Evolutionary conservation across 176 grass and related monocot genomes (phyloP).

Genomic region (Oryza brachyantha): DNA sequence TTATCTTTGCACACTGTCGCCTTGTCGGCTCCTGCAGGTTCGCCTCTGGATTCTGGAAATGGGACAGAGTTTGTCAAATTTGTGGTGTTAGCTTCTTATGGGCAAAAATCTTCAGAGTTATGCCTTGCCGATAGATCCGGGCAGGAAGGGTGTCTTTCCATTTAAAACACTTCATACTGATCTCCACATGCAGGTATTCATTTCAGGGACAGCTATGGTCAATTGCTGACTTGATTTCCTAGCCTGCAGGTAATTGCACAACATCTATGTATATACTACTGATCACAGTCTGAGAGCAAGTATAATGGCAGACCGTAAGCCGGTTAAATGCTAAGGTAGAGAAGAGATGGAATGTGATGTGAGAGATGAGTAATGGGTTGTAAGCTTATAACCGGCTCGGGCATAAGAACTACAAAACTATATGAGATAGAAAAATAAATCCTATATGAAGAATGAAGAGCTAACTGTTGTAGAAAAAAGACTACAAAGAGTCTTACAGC

Average conservation of each 20-base stretch:
- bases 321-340: no score
- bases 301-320: no score
- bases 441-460: no score
- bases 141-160: not conserved
- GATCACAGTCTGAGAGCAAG: not conserved
- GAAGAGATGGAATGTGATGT: no score
- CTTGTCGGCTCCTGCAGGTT: not conserved
- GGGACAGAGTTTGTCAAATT: not conserved
- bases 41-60: not conserved
- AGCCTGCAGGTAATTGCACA: not conserved
- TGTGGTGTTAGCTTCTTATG: not conserved
- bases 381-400: no score
- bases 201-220: not conserved
- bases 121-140: not conserved
- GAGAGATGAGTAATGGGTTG: no score
- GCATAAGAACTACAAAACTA: no score
- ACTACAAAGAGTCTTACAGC: no score
- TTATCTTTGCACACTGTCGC: not conserved
- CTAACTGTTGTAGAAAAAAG: no score
- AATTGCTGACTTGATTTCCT: not conserved
- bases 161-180: not conserved
- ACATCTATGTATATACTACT: not conserved
- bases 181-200: not conserved
- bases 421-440: no score
- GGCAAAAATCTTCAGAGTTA: not conserved